Evolutionary conservation across 495 filamentous ascomycete genomes (phyloP), one percentile per base, ranked within the genome.

Genomic region (Astrothelium macrocarpum): DNA sequence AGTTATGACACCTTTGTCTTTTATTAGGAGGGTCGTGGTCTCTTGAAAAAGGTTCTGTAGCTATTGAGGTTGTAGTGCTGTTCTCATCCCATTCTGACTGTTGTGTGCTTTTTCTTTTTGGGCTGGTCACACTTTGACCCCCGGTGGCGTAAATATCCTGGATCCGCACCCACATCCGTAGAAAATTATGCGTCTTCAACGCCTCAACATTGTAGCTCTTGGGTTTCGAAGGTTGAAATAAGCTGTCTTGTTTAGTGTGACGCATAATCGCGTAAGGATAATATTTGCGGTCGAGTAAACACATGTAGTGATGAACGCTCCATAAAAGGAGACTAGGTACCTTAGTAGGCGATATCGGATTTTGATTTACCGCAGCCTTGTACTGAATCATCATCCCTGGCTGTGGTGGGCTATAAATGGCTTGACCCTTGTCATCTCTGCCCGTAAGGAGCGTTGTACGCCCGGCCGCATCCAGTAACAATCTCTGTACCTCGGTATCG

Each of bases 291-390:
- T 49, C 11, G 45, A 49, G 45, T 18, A 49, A 1, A 49, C 20
- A 49, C 45, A 49, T 49, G 45, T 49, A 49, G 20, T 49, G 45
- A 18, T 49, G 45, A 49, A 49, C 45, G n/a, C 45, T 49, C 45
- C 45, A 49, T 49, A 49, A 49, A 49, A 49, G 45, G 45, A 49
- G 45, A 49, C 45, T 49, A 16, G 1, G 45, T 49, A 49, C 45
- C 11, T 16, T 20, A 16, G 45, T 49, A 20, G 45, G 45, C 45
- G 45, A 49, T 16, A 16, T 20, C 20, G 12, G 0, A 49, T 20
- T 23, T 23, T 5, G 45, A 49, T 20, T 18, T 14, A 49, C 45
- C 45, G 45, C 45, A 18, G 45, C 45, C 11, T 49, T 49, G 45
- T 49, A 49, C 20, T 14, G 11, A 20, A 49, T 18, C 45, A 49